Evolutionary conservation across 2,329 filamentous ascomycete species (phyloP), one percentile per base, ranked within the genome.

Genomic region (Karstenula rhodostoma): DNA sequence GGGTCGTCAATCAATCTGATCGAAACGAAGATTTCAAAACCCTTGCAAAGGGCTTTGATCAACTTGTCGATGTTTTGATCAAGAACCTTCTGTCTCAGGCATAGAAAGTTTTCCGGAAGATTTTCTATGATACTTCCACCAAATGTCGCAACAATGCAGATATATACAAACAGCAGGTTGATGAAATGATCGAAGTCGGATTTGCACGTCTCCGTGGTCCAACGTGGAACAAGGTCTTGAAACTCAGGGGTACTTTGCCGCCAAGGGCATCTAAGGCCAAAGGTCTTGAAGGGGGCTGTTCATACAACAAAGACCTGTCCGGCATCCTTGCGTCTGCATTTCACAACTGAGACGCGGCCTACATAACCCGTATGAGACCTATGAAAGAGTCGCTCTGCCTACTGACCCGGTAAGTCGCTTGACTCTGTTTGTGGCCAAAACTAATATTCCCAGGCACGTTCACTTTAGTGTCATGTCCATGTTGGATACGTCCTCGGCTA

Each of bases 301-400:
- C 71, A 23, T 71, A 67, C 67, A 71, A 70, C 42, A 40, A 32
- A 9, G 67, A 70, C 2, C 55, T 72, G 1, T 61, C 67, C 0
- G 43, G 19, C 7, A 59, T 67, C 2, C 40, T 73, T 0, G 46
- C 54, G 10, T 56, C 65, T 2, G 57, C 50, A 0, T 66, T 72
- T 9, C 22, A 54, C 4, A 64, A 51, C 9, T 71, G 69, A 67
- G 52, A 59, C 2, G 32, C 19, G 1, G 17, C 25, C 1, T 57
- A 70, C 23, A 17, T 15, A 7, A 27, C 43, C 1, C n/a, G 56
- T 2, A 52, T 66, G 51, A 32, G 43, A 25, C 6, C 22, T 2
- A 22, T 67, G 50, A 40, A 7, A 40, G 22, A 25, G 22, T 13
- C 44, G 15, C 44, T 47, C 44, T 13, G 27, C 17, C 2, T 27